phyloP scores from a whole-genome alignment of 352 stramenopile genomes.

The Phytophthora litchii region DNA sequence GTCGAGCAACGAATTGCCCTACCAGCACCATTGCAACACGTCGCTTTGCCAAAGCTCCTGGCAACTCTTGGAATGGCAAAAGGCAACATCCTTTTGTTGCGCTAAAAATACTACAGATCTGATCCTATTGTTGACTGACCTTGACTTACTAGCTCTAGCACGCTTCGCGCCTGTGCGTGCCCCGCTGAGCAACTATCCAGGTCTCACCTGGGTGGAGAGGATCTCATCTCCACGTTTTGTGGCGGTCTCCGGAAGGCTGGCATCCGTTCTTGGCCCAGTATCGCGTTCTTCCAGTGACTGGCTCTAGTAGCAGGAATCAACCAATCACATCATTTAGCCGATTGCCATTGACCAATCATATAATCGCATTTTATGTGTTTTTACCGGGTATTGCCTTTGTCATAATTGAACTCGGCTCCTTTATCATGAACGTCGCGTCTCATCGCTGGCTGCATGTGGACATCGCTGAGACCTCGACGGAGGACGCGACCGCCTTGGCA shows the following conservation, averaged over 20 bases:
- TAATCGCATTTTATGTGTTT: background rate
- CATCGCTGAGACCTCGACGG: conserved; percentile 29
- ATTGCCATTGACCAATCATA: background rate
- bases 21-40: conserved; percentile 54
- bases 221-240: no score
- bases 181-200: no score
- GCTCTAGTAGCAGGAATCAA: background rate
- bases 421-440: conserved; percentile 17
- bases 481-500: conserved; percentile 38
- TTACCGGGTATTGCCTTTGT: background rate
- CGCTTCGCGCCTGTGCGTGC: no score
- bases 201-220: no score
- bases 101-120: conserved; percentile 9
- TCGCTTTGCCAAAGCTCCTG: background rate
- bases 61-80: no score
- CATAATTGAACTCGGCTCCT: conserved; percentile 6
- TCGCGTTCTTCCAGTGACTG: no score
- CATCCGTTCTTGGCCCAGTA: no score
- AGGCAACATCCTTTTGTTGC: conserved; percentile 5
- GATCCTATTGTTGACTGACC: conserved; percentile 9
- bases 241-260: no score
- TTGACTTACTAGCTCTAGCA: conserved; percentile 1
- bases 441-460: conserved; percentile 47
- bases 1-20: conserved; percentile 47
- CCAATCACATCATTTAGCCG: conserved; percentile 5